Evolutionary conservation across 164 flowering plant genomes (phyloP).

Genomic region (Vitis labrusca): DNA sequence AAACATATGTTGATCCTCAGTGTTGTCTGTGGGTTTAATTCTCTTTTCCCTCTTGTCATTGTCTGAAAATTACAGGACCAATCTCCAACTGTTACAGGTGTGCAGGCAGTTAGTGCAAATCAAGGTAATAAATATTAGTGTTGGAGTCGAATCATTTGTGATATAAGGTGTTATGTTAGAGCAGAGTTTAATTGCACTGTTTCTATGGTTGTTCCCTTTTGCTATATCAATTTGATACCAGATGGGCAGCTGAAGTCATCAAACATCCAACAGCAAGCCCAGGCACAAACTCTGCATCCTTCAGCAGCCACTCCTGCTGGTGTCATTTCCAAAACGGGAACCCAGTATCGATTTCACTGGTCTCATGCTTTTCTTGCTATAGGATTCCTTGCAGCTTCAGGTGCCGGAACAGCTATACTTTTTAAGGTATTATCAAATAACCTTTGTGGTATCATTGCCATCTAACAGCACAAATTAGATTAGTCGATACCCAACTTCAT

Average conservation of each 20-base stretch:
- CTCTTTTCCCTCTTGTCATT: neutral
- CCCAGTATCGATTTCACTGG: conserved; percentile 65
- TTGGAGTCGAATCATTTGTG: neutral
- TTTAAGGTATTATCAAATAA: conserved; percentile 58
- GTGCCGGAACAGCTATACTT: conserved; percentile 83
- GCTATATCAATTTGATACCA: conserved; percentile 13
- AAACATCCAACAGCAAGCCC: conserved; percentile 42
- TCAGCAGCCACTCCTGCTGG: conserved; percentile 45
- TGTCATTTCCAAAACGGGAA: conserved; percentile 38
- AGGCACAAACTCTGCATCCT: conserved; percentile 57
- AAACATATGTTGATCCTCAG: neutral
- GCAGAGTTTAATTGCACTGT: neutral
- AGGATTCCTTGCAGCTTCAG: conserved; percentile 82
- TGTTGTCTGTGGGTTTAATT: neutral
- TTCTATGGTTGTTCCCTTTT: neutral
- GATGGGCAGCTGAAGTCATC: conserved; percentile 56
- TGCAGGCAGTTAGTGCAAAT: conserved; percentile 38
- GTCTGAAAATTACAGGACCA: conserved; percentile 57
- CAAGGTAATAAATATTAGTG: conserved; percentile 52
- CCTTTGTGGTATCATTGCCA: neutral
- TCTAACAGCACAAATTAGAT: neutral
- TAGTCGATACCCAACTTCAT: neutral
- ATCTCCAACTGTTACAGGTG: conserved; percentile 48
- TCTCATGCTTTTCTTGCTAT: conserved; percentile 71
- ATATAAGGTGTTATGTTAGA: neutral